Conservation (phyloP, 768 basidiomycete genomes). For the Pulveroboletus sp. region DNA sequence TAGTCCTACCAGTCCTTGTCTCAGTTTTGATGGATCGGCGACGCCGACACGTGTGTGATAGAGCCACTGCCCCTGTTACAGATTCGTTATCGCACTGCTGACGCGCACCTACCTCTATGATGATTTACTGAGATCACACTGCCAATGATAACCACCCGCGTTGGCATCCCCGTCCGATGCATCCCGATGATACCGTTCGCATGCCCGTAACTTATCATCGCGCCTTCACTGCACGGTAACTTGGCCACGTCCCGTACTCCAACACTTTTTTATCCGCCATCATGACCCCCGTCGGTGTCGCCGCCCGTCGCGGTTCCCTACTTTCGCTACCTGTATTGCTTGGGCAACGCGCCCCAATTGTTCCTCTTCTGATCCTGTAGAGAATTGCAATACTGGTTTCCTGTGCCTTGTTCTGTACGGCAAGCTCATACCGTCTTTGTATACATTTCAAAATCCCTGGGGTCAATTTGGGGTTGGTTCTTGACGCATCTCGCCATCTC, state of each 20-base stretch:
- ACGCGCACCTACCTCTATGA: background rate
- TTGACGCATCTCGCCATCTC: conserved; percentile 24
- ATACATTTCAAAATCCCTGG: conserved; percentile 13
- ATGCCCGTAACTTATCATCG: background rate
- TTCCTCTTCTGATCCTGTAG: conserved; percentile 16
- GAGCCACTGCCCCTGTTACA: conserved; percentile 10
- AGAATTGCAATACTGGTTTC: background rate
- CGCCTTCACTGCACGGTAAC: conserved; percentile 7
- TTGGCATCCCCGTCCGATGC: conserved; percentile 11
- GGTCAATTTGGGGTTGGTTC: conserved; percentile 9
- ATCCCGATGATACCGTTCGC: conserved; percentile 13
- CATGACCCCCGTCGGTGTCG: conserved; percentile 8
- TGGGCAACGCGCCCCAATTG: background rate
- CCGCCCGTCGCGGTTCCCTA: background rate
- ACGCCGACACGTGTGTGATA: background rate
- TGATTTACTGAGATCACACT: conserved; percentile 1
- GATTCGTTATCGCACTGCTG: background rate
- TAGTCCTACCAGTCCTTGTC: background rate
- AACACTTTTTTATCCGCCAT: conserved; percentile 1
- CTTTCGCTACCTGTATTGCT: background rate
- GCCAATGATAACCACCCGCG: conserved; percentile 16
- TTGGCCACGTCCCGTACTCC: background rate
- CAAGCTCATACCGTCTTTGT: background rate
- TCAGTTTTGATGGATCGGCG: conserved; percentile 14
- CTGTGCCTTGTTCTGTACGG: conserved; percentile 17